A percentile compares a stretch with the other conserved stretches of the same genome.
Conservation (phyloP, 495 filamentous ascomycete genomes). For the Penicillium silybi region DNA sequence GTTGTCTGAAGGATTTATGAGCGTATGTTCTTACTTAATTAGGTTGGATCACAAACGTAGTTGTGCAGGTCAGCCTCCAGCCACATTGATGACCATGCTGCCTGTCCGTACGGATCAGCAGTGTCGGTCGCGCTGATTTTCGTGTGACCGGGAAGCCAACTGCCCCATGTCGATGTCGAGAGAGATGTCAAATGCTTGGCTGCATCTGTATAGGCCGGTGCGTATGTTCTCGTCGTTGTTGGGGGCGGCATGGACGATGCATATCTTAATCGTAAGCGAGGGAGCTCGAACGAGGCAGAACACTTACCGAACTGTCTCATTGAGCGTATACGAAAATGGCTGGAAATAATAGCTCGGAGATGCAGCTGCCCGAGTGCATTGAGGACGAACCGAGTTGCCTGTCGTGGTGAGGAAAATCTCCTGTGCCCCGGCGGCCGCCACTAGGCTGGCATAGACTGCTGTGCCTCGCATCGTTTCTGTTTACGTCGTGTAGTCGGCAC, state of each 20-base stretch:
- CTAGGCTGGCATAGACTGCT: not conserved
- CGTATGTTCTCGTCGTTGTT: slow-evolving; percentile 20
- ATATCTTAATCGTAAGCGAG: slow-evolving; percentile 8
- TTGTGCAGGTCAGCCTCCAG: slow-evolving; percentile 20
- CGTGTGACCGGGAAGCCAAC: slow-evolving; percentile 25
- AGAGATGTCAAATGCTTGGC: slow-evolving; percentile 14
- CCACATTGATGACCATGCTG: slow-evolving; percentile 35
- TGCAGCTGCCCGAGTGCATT: slow-evolving; percentile 14
- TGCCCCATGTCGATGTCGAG: slow-evolving; percentile 30
- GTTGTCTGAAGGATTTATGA: slow-evolving; percentile 11
- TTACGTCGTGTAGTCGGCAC: not conserved
- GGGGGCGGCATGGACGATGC: slow-evolving; percentile 26
- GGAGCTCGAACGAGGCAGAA: not conserved
- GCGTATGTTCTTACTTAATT: not conserved
- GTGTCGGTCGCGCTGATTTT: slow-evolving; percentile 26
- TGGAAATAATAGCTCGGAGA: slow-evolving; percentile 21
- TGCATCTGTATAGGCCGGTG: slow-evolving; percentile 16
- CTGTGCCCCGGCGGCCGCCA: slow-evolving; percentile 15
- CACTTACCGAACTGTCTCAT: slow-evolving; percentile 23
- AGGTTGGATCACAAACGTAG: slow-evolving; percentile 15
- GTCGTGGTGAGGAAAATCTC: slow-evolving; percentile 22
- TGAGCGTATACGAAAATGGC: slow-evolving; percentile 20
- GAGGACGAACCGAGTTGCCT: slow-evolving; percentile 18
- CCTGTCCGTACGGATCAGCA: slow-evolving; percentile 29
- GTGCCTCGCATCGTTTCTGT: not conserved